phyloP scores from a whole-genome alignment of 768 basidiomycete genomes.

The Agaricus sinodeliciosus region DNA sequence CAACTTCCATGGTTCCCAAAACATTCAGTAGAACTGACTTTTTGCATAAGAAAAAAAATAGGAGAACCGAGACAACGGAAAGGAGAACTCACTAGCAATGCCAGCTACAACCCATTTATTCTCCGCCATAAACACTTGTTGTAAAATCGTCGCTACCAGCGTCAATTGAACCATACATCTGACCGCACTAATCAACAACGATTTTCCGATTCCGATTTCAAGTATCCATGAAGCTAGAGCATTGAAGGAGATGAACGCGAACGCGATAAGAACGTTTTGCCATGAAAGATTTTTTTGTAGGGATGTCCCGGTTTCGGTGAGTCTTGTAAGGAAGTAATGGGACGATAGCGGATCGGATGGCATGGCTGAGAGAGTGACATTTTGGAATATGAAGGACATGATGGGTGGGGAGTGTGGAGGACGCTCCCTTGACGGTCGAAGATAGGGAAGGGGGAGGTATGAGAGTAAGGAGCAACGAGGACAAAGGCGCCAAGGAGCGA shows the following conservation, averaged over 20 bases:
- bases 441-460: no score
- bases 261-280: slow-evolving; percentile 70
- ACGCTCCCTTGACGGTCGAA: no score
- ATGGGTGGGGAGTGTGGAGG: no score
- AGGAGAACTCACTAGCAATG: slow-evolving; percentile 56
- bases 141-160: slow-evolving; percentile 62
- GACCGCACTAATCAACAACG: slow-evolving; percentile 61
- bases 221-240: slow-evolving; percentile 56
- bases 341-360: no score
- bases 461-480: no score
- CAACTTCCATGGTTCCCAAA: slow-evolving; percentile 72
- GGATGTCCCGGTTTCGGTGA: neutral
- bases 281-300: slow-evolving; percentile 38
- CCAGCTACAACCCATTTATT: slow-evolving; percentile 69
- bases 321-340: no score
- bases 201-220: slow-evolving; percentile 61
- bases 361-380: no score
- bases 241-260: slow-evolving; percentile 73
- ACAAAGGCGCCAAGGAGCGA: no score
- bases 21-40: slow-evolving; percentile 59
- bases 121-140: slow-evolving; percentile 69
- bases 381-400: no score
- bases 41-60: neutral
- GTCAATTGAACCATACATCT: slow-evolving; percentile 77
- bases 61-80: neutral